A percentile compares a stretch with the other conserved stretches of the same genome.
Conservation (phyloP, 1,284 basidiomycete genomes). For the Gomphus bonarii region DNA sequence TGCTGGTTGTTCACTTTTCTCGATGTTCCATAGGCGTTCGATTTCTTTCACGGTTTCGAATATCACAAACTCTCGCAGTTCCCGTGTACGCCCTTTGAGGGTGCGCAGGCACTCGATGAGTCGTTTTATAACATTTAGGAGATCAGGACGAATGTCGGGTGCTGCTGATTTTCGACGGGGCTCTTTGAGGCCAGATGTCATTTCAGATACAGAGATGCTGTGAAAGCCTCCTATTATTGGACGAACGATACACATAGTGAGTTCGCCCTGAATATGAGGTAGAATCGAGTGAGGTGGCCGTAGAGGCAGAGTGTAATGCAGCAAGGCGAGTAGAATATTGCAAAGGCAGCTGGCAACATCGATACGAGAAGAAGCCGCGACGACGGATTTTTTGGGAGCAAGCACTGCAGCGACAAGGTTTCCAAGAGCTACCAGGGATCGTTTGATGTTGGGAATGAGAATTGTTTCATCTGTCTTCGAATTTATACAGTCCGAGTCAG, state of each 20-base stretch:
- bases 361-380: neutral
- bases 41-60: conserved; percentile 8
- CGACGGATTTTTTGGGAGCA: neutral
- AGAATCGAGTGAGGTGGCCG: neutral
- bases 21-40: neutral
- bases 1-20: neutral
- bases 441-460: conserved; percentile 7
- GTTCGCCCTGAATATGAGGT: conserved; percentile 7
- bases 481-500: neutral
- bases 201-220: neutral
- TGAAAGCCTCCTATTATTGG: conserved; percentile 7
- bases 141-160: conserved; percentile 6
- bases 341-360: conserved; percentile 1
- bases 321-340: conserved; percentile 1
- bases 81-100: conserved; percentile 2
- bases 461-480: neutral
- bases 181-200: neutral
- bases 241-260: conserved; percentile 1
- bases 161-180: neutral
- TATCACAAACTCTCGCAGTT: conserved; percentile 9
- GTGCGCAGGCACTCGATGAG: conserved; percentile 5
- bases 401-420: conserved; percentile 6
- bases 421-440: conserved; percentile 6
- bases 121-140: neutral
- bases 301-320: conserved; percentile 6